Conservation (phyloP, 805 yeast species). For the Wickerhamiella lipophila region DNA sequence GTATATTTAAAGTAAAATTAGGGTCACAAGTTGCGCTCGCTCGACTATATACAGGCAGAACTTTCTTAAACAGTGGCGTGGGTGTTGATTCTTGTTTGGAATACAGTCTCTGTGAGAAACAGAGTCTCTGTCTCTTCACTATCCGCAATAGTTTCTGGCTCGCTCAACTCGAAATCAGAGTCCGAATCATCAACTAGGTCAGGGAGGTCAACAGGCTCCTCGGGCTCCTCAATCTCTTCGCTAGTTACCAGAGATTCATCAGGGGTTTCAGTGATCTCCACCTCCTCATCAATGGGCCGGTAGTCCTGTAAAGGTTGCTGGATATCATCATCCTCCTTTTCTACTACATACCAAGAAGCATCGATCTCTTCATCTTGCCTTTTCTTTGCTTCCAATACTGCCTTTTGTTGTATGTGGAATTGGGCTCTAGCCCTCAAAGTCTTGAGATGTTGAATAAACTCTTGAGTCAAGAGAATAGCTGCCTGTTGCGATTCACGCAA, state of each 20-base stretch:
- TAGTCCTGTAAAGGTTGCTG: not conserved
- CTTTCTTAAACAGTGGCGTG: not conserved
- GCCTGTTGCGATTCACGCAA: slow-evolving; percentile 23
- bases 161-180: not conserved
- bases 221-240: not conserved
- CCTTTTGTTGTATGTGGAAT: slow-evolving; percentile 20
- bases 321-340: not conserved
- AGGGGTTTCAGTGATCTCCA: not conserved
- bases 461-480: slow-evolving; percentile 20
- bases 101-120: not conserved
- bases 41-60: too few relatives aligned
- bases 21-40: too few relatives aligned
- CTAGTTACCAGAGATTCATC: slow-evolving; percentile 1
- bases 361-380: not conserved
- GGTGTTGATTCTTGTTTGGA: slow-evolving; percentile 6
- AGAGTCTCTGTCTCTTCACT: slow-evolving; percentile 1
- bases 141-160: not conserved
- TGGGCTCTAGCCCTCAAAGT: slow-evolving; percentile 20
- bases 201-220: not conserved
- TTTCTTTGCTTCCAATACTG: not conserved
- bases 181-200: not conserved
- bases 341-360: not conserved
- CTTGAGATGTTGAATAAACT: slow-evolving; percentile 17
- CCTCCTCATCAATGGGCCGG: not conserved
- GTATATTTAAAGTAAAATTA: too few relatives aligned